These are phyloP conservation scores for Blastocystis hominis DNA, from an alignment of 352 stramenopile species.

Conservation along the genomic window DNA sequence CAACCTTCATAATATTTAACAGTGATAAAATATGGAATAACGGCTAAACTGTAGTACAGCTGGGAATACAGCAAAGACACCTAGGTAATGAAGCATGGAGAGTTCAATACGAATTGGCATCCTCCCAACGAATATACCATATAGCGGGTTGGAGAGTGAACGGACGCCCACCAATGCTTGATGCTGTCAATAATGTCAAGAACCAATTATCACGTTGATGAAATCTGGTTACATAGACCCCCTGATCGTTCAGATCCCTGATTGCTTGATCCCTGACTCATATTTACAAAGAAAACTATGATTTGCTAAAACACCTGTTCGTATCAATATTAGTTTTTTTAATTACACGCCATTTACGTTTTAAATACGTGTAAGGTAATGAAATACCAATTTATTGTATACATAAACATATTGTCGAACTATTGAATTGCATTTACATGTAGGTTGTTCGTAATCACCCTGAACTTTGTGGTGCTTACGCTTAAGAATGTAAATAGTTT, in stretches of 20 bases:
- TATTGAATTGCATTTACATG: no score
- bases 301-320: background rate
- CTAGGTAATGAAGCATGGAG: background rate
- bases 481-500: no score
- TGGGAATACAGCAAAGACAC: background rate
- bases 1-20: slow-evolving; percentile 48
- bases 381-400: no score
- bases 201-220: background rate
- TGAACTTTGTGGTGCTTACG: no score
- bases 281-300: background rate
- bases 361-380: no score
- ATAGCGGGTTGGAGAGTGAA: background rate
- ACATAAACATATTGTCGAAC: no score
- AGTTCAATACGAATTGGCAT: background rate
- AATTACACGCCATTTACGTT: no score
- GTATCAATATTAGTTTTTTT: background rate
- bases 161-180: background rate
- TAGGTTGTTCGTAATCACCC: no score
- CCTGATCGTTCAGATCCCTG: background rate
- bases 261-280: background rate
- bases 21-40: slow-evolving; percentile 39
- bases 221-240: background rate
- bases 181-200: background rate
- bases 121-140: background rate
- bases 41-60: slow-evolving; percentile 14